Evolutionary conservation across 2,329 filamentous ascomycete genomes (phyloP), one percentile per base, ranked within the genome.

Genomic region (Diplodia mutila): DNA sequence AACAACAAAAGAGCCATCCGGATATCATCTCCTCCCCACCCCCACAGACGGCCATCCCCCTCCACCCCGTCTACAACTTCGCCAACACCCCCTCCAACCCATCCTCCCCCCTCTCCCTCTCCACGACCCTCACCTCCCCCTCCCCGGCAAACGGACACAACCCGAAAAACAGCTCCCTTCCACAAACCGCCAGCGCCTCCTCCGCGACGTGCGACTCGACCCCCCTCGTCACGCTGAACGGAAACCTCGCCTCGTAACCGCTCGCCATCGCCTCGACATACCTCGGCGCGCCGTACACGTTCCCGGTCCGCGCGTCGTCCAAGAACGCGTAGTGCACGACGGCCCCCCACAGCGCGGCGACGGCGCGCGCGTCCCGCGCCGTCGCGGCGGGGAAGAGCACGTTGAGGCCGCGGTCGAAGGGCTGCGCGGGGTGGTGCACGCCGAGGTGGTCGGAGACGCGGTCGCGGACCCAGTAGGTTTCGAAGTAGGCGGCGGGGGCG

Each of bases 381-480:
- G 3, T 80, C 78, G 69, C 88, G 84, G 32, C 86, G 86, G 4
- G 16, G 11, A 88, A 85, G 0, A 89, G 81, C 0, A 85, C 87
- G 8, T 29, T 29, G n/a, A 86, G 82, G 11, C 87, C 87, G 46
- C 86, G 84, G 71, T 89, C 86, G 70, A 84, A 88, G 67, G 85
- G 81, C 21, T 79, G 80, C 9, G 86, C 83, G 54, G 83, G 78
- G 73, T 86, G 87, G 75, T 88, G 84, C 0, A 85, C 85, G 39
- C 87, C 87, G 71, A 85, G 84, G 69, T 87, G 85, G 70, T 89
- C 86, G 9, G 23, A 11, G 9, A 57, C 54, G 11, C 54, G 54
- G 75, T 89, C 87, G 82, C 88, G 89, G 46, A 88, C 89, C 90
- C 90, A 94, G 77, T 93, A 93, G 1, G 93, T 82, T 76, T 94